Conservation (phyloP, 352 stramenopile genomes). For the Pythium volutum region DNA sequence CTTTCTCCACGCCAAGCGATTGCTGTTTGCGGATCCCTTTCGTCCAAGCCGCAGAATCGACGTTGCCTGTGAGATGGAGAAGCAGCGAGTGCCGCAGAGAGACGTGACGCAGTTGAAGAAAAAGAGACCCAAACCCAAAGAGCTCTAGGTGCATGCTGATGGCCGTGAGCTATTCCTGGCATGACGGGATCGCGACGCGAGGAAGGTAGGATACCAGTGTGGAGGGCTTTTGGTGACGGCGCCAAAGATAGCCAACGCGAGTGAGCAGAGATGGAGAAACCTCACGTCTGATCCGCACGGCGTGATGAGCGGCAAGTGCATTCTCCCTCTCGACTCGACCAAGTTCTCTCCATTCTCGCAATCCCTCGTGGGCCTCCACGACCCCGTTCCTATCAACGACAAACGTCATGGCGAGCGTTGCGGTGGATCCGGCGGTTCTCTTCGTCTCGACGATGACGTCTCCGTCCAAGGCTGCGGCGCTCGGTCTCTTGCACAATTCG, state of each 20-base stretch:
- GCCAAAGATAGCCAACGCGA: constrained; percentile 16
- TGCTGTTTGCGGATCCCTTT: constrained; percentile 54
- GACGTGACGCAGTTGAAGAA: not conserved
- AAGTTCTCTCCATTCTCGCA: constrained; percentile 6
- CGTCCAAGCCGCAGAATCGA: constrained; percentile 22
- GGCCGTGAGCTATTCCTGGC: too few species aligned
- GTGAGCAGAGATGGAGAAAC: not conserved
- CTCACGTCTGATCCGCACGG: constrained; percentile 1
- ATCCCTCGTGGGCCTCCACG: not conserved
- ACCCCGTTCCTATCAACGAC: not conserved
- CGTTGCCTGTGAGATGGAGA: constrained; percentile 17
- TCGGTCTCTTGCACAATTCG: constrained; percentile 12
- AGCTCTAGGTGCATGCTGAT: too few species aligned
- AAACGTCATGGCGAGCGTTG: constrained; percentile 1
- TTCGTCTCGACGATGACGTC: constrained; percentile 10
- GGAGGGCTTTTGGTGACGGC: not conserved
- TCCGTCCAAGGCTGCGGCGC: not conserved
- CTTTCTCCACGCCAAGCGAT: constrained; percentile 49
- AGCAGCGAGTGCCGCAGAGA: not conserved
- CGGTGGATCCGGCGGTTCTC: constrained; percentile 1
- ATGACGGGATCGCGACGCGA: constrained; percentile 4
- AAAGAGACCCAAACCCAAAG: not conserved
- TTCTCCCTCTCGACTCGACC: not conserved
- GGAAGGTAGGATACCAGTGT: not conserved
- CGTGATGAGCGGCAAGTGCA: not conserved